Evolutionary conservation across 352 stramenopile species (phyloP).

Genomic region (Pilasporangium apinafurcum): DNA sequence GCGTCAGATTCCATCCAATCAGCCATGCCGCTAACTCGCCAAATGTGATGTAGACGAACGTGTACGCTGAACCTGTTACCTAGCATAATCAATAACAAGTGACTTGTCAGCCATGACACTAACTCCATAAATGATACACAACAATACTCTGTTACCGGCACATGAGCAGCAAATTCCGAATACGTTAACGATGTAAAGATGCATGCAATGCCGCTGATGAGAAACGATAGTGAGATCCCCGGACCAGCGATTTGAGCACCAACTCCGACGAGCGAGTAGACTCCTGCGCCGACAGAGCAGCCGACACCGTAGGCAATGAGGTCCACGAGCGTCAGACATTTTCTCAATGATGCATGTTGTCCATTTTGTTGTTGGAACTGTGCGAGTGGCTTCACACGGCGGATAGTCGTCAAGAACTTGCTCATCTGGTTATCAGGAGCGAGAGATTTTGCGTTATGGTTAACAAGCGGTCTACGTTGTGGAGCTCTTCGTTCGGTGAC

Average conservation of each 20-base stretch:
- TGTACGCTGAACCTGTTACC: slow-evolving; percentile 88
- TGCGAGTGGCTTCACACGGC: slow-evolving; percentile 66
- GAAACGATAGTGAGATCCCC: slow-evolving; percentile 87
- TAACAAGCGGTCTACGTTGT: neutral
- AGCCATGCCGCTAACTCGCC: slow-evolving; percentile 86
- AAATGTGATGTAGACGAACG: slow-evolving; percentile 86
- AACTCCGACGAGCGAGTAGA: slow-evolving; percentile 89
- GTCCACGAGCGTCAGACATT: slow-evolving; percentile 71
- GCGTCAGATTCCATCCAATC: slow-evolving; percentile 90
- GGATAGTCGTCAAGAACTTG: slow-evolving; percentile 42
- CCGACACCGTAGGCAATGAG: slow-evolving; percentile 88
- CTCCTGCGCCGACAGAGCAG: slow-evolving; percentile 88
- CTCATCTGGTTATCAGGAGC: slow-evolving; percentile 20
- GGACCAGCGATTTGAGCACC: slow-evolving; percentile 82
- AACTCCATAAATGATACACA: neutral
- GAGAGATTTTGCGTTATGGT: neutral
- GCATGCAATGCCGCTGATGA: slow-evolving; percentile 83
- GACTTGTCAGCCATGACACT: too few species aligned
- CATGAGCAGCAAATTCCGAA: slow-evolving; percentile 82
- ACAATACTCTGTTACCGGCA: slow-evolving; percentile 57
- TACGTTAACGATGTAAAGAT: slow-evolving; percentile 91
- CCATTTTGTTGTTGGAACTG: slow-evolving; percentile 41
- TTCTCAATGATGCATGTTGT: slow-evolving; percentile 25
- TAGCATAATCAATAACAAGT: slow-evolving; percentile 10
- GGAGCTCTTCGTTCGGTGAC: neutral